Evolutionary conservation across 2,329 filamentous ascomycete genomes (phyloP).

Genomic region (Penicillium hordei): DNA sequence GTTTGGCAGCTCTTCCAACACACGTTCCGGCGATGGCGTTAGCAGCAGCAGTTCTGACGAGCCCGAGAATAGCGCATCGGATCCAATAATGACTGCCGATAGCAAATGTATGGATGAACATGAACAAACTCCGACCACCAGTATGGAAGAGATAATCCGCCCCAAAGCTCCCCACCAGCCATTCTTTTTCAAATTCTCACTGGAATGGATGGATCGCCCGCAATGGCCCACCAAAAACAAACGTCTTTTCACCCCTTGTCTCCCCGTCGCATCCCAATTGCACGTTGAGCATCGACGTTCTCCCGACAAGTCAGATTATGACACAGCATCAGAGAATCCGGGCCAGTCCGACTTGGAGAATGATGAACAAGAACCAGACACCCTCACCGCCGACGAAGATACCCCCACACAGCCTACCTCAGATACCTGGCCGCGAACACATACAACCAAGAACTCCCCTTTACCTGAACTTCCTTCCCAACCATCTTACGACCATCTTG

Average conservation of each 20-base stretch:
- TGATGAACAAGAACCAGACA: slow-evolving; percentile 18
- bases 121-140: slow-evolving; percentile 22
- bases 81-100: slow-evolving; percentile 26
- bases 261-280: slow-evolving; percentile 57
- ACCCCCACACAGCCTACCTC: slow-evolving; percentile 6
- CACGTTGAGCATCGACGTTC: slow-evolving; percentile 49
- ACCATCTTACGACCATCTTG: slow-evolving; percentile 33
- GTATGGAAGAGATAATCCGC: slow-evolving; percentile 28
- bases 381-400: slow-evolving; percentile 5
- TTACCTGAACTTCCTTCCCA: slow-evolving; percentile 21
- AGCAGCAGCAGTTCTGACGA: slow-evolving; percentile 42
- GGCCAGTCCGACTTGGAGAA: slow-evolving; percentile 18
- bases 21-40: slow-evolving; percentile 46
- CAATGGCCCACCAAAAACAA: slow-evolving; percentile 51
- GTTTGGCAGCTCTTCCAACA: slow-evolving; percentile 48
- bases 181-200: slow-evolving; percentile 66
- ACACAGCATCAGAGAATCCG: slow-evolving; percentile 26
- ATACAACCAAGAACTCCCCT: slow-evolving; percentile 21
- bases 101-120: slow-evolving; percentile 31
- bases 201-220: slow-evolving; percentile 63
- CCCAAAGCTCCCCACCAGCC: slow-evolving; percentile 51
- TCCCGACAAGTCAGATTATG: slow-evolving; percentile 25
- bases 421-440: slow-evolving; percentile 12
- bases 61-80: slow-evolving; percentile 30
- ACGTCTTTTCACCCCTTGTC: slow-evolving; percentile 55